Base-by-base conservation (phyloP, 169 alveolate genomes). In the Plasmodium vivax region DNA sequence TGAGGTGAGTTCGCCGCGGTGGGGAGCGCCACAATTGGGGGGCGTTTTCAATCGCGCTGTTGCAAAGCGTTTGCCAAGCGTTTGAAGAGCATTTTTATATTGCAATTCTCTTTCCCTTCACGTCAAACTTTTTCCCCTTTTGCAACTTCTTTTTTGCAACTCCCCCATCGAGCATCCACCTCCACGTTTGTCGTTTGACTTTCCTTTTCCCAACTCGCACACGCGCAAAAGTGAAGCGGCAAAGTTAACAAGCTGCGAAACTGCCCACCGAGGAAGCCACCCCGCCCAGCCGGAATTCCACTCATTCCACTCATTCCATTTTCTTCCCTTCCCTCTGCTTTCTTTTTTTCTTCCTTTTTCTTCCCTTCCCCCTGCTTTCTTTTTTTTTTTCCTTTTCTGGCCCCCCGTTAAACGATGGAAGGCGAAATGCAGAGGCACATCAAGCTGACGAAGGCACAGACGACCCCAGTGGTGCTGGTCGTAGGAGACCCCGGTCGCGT, bases 401-500 rank as follows among this genome's bases (percentile, higher is more conserved):
- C 77, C 32, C 16, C 16, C 38, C 23, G 3, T 10, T 1, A 34
- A 45, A 90, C 32, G 27, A 90, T 90, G 94, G 43, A 1, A 2
- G 91, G 68, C 9, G 91, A 81, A 10, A 10, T 19, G 41, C 77
- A 68, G 27, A 80, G 94, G 27, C 96, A 93, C 54, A 75, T 93
- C 30, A 93, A 93, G 43, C 41, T 93, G n/a, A 85, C 82, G 32
- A 38, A 41, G 41, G 62, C 77, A 4, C 84, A 82, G 23, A 81
- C 84, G 10, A 82, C 91, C 68, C 94, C 94, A 34, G 94, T 93
- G 47, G 94, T 84, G 45, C 79, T 88, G 74, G 96, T 91, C 23
- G 96, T 93, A 16, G 96, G 96, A 0, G 96, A 93, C 54, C 96
- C 96, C 12, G 96, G 96, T 51, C 68, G 96, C 23, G 94, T 91